Base-by-base conservation (phyloP, 352 stramenopile genomes). In the Phytophthora kernoviae region DNA sequence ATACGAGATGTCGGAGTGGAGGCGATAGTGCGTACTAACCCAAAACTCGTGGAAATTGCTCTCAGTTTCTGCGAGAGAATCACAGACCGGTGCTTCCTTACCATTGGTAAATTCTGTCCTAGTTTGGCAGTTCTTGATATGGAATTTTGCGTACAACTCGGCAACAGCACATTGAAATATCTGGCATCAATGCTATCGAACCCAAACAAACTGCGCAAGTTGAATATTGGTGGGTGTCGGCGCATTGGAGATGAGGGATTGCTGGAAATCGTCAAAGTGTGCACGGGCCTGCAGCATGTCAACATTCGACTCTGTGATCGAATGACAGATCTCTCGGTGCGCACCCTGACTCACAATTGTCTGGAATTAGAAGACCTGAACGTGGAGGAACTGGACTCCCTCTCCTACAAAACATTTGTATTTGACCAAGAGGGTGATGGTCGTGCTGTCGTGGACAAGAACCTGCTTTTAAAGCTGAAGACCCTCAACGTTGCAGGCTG, bases 371-470 rank as follows among this genome's bases (percentile, higher is more conserved):
- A 94, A 36, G 41, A 57, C 4, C 58, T 97, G 11, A 84, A 91
- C 27, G 52, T 97, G n/a, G 83, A 96, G 48, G 93, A 97, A 12
- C 56, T 97, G 21, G 70, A 67, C 20, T 49, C 70, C 0, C 46
- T 90, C 12, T 90, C 81, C 2, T 81, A 93, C 60, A 84, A 70
- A 54, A 60, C 87, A 8, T 97, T 98, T 48, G 43, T 86, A 15
- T 97, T 96, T 56, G 88, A 97, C 49, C 74, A 90, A 43, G 76
- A 85, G 65, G 68, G 74, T 11, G 93, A 98, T 42, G 90, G 89
- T 0, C 81, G 93, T 9, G 78, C 62, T 12, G 70, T 82, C 24
- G 87, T 93, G 5, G 81, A 97, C 32, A 90, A 91, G 44, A 77
- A 87, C n/a, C 68, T 98, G 62, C 52, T 84, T 1, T 64, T 57